Percentiles rank a stretch among this genome's conserved stretches.
Evolutionary conservation across 768 basidiomycete genomes (phyloP).

Genomic region (Udeniomyces megalosporus): DNA sequence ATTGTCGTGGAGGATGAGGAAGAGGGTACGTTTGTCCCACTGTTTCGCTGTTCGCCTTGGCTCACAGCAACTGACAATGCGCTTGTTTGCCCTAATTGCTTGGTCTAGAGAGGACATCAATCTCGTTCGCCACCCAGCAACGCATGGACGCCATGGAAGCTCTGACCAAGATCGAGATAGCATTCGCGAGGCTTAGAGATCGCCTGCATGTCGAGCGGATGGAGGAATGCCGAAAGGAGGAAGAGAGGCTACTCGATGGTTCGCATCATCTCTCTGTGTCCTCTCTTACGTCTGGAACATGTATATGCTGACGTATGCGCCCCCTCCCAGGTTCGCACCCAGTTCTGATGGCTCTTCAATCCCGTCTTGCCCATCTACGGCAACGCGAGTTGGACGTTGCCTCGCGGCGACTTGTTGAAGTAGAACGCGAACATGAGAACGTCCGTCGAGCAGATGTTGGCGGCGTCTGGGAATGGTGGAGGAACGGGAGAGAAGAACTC

Average conservation of each 20-base stretch:
- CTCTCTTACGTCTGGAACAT: too few relatives aligned
- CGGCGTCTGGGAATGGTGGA: slow-evolving; percentile 82
- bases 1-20: background rate
- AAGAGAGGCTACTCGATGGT: slow-evolving; percentile 63
- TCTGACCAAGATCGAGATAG: slow-evolving; percentile 76
- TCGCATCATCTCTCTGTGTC: slow-evolving; percentile 20
- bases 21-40: background rate
- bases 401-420: slow-evolving; percentile 51
- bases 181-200: slow-evolving; percentile 74
- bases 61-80: too few relatives aligned
- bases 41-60: background rate
- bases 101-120: slow-evolving; percentile 35
- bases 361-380: slow-evolving; percentile 57
- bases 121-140: slow-evolving; percentile 18
- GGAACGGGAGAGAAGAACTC: slow-evolving; percentile 56
- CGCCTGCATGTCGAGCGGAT: slow-evolving; percentile 84
- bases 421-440: slow-evolving; percentile 46
- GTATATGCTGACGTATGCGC: too few relatives aligned
- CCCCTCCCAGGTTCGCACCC: slow-evolving; percentile 55
- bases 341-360: slow-evolving; percentile 64
- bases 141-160: slow-evolving; percentile 65
- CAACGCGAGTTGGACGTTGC: slow-evolving; percentile 71
- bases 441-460: slow-evolving; percentile 54
- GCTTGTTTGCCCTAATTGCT: slow-evolving; percentile 34
- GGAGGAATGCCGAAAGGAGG: slow-evolving; percentile 78